Conservation (phyloP, 306 rosid genomes). For the Rubus idaeus region DNA sequence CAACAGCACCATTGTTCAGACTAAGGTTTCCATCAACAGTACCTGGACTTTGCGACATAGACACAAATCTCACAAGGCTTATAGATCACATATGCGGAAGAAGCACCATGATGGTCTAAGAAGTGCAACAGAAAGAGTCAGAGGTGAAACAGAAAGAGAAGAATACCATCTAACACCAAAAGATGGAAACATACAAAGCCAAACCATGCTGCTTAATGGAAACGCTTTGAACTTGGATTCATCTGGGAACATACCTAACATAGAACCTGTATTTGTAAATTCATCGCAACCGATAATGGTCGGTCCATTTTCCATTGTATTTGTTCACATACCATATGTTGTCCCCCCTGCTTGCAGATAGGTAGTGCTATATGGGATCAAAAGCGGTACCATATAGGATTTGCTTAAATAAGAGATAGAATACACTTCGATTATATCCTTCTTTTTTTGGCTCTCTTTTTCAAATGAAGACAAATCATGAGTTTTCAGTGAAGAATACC, state of each 20-base stretch:
- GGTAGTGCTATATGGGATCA: constrained; percentile 30
- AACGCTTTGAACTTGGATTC: constrained; percentile 54
- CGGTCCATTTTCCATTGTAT: constrained; percentile 75
- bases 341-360: constrained; percentile 58
- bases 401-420: constrained; percentile 28
- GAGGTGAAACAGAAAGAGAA: constrained; percentile 45
- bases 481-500: background rate
- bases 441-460: background rate
- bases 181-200: constrained; percentile 74
- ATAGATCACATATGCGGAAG: constrained; percentile 10
- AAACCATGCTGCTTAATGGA: constrained; percentile 72
- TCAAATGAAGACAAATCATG: constrained; percentile 13
- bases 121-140: constrained; percentile 39
- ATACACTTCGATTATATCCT: constrained; percentile 19
- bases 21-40: constrained; percentile 30
- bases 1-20: constrained; percentile 43
- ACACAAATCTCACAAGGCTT: constrained; percentile 26
- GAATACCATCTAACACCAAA: constrained; percentile 77
- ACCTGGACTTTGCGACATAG: constrained; percentile 30
- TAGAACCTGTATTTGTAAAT: constrained; percentile 59
- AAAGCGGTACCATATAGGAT: constrained; percentile 41
- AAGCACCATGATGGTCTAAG: constrained; percentile 23
- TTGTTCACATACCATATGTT: constrained; percentile 73
- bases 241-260: constrained; percentile 65
- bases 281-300: constrained; percentile 59